Base-by-base conservation (phyloP, 148 eudicot species). In the Gaultheria prostrata region DNA sequence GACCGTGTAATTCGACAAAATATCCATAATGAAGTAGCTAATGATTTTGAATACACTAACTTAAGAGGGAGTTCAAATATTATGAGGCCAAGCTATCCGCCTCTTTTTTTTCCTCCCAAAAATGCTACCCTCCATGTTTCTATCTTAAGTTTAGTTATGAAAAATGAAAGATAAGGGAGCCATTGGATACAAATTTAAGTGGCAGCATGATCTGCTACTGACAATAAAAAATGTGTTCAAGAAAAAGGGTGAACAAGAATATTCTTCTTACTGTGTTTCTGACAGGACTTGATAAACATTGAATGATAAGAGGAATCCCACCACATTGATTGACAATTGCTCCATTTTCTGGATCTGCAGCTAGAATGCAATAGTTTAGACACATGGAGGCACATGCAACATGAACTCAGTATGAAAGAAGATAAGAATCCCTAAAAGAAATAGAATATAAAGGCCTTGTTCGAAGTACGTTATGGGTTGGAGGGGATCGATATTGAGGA, bases 281-380 rank as follows among this genome's bases (percentile, higher is more conserved):
- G 28, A 85, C 87, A 63, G 87, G 87, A 39, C 87, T 85, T 20
- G 87, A 85, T 67, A 85, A 67, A 39, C 87, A 85, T 85, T 81
- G 76, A 81, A 85, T 85, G 76, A 85, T 18, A 33, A 85, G 67
- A 84, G 83, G 73, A 73, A 84, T 80, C 56, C 86, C 86, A 20
- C 67, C 79, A 72, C 86, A 84, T 30, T 57, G 79, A 72, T 13
- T 85, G 81, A 85, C 18, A 49, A 85, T 57, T 21, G 80, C 81
- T n/a, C 77, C 81, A 85, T 85, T 85, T 75, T 70, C 82, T 33
- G 84, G 84, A 77, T 85, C 87, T 85, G 84, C 63, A 53, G 54
- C 74, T 86, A 88, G 49, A 89, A 89, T 75, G 70, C 78, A 33
- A 86, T 87, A 73, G 88, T 89, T 91, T 90, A 88, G 80, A 82